phyloP scores from a whole-genome alignment of 768 basidiomycete species.

The Cystobasidium onofrii region DNA sequence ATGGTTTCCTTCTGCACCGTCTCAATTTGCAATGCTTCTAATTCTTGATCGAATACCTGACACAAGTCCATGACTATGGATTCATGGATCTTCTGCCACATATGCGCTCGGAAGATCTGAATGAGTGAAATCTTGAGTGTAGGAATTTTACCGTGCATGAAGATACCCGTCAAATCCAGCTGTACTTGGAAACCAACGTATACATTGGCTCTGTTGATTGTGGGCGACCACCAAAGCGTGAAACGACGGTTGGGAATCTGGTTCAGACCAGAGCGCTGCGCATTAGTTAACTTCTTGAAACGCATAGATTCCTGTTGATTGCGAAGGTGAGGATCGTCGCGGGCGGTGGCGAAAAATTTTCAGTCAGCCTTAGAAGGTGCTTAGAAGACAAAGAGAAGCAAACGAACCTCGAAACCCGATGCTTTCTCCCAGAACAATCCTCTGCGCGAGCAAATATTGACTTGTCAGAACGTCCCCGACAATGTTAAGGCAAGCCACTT shows the following conservation, averaged over 20 bases:
- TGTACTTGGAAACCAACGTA: slow-evolving; percentile 99
- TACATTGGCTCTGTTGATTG: slow-evolving; percentile 98
- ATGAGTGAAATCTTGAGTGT: slow-evolving; percentile 98
- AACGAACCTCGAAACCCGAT: slow-evolving; percentile 71
- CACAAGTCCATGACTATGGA: slow-evolving; percentile 42
- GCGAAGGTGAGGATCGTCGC: too few species aligned
- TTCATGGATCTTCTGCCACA: slow-evolving; percentile 96
- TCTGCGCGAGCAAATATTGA: background rate
- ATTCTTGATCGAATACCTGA: slow-evolving; percentile 97
- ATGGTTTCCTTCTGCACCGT: slow-evolving; percentile 99
- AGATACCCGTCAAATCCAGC: slow-evolving; percentile 91
- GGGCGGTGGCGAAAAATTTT: background rate
- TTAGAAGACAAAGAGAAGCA: background rate
- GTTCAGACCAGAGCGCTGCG: slow-evolving; percentile 93
- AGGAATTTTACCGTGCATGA: slow-evolving; percentile 98
- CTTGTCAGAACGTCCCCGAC: too few species aligned
- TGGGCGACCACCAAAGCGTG: slow-evolving; percentile 98
- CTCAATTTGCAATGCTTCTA: slow-evolving; percentile 96
- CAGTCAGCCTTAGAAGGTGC: background rate
- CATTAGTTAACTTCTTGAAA: slow-evolving; percentile 90
- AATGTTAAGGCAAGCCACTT: too few species aligned
- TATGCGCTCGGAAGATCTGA: slow-evolving; percentile 98
- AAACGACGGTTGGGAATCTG: slow-evolving; percentile 97
- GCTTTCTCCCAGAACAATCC: slow-evolving; percentile 50
- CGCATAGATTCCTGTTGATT: slow-evolving; percentile 60